Conservation (phyloP, 345 rosid genomes). For the Clarkia xantiana region DNA sequence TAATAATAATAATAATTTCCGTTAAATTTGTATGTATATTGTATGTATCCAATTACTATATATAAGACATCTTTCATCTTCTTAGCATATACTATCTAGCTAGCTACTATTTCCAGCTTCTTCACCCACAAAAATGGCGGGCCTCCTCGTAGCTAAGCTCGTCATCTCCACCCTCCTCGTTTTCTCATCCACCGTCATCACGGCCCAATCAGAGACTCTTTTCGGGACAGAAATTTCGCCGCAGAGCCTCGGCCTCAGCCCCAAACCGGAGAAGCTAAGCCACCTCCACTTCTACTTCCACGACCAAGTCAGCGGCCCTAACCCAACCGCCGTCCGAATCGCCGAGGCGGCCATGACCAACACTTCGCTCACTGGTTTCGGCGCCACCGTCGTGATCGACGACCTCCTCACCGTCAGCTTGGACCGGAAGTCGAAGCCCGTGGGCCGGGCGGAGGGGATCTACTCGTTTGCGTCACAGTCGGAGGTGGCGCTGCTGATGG, state of each 20-base stretch:
- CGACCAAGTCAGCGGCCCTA: constrained; percentile 26
- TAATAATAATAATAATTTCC: too few relatives aligned
- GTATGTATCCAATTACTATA: too few relatives aligned
- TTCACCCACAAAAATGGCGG: neutral
- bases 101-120: too few relatives aligned
- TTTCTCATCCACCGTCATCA: neutral
- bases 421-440: constrained; percentile 22
- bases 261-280: constrained; percentile 19
- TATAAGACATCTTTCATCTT: too few relatives aligned
- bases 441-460: constrained; percentile 48
- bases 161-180: neutral
- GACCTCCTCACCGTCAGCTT: constrained; percentile 36
- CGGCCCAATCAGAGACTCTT: constrained; percentile 7
- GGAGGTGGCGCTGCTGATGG: constrained; percentile 26
- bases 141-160: neutral
- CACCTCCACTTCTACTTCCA: constrained; percentile 57
- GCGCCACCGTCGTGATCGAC: constrained; percentile 32
- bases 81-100: too few relatives aligned
- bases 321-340: constrained; percentile 27
- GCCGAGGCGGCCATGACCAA: constrained; percentile 20
- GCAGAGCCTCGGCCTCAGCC: constrained; percentile 9
- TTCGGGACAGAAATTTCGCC: constrained; percentile 17
- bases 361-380: constrained; percentile 19
- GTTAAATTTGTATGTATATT: too few relatives aligned
- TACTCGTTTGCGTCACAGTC: constrained; percentile 24